Evolutionary conservation across 2,329 filamentous ascomycete genomes (phyloP), one percentile per base, ranked within the genome.

Genomic region (Scytalidium lignicola): DNA sequence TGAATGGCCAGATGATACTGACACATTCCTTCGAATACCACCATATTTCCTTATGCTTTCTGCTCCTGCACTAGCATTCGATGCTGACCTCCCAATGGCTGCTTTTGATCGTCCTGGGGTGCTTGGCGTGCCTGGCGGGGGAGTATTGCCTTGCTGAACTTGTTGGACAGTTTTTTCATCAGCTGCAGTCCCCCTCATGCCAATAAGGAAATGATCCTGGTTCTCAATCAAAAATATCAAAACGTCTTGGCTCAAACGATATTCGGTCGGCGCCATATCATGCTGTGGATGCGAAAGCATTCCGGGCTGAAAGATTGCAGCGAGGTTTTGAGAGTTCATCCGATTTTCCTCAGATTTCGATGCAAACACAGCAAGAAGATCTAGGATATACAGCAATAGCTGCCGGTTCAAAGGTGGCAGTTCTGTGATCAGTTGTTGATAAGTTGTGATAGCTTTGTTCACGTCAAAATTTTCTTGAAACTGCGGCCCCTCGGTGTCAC

Each of bases 101-200:
- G 79, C 77, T 62, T 79, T 78, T 54, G 80, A 61, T 66, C 73
- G 63, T 70, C 71, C 49, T 68, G 71, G n/a, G n/a, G n/a, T 51
- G 66, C 76, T 58, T 65, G 70, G 72, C 58, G 67, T 76, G 22
- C 68, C 67, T 46, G 73, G 70, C 41, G 66, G 73, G 57, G 74
- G 72, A 3, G 80, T 79, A 2, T 86, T 86, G 49, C 87, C 88
- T 62, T 91, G 84, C 55, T 83, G 75, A 41, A 85, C 78, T 58
- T 80, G 78, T 58, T 79, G 73, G 58, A 79, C 78, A 1, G 80
- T 85, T 63, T 79, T 47, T 64, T 95, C 89, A 64, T 96, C 91
- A n/a, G 91, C 88, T n/a, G 83, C 91, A n/a, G 91, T 96, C 41
- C 93, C 93, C 64, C 90, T 89, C 93, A 99, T 99, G 48, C 93